Evolutionary conservation across 2,329 filamentous ascomycete species (phyloP).

Genomic region (Mariannaea sp.): DNA sequence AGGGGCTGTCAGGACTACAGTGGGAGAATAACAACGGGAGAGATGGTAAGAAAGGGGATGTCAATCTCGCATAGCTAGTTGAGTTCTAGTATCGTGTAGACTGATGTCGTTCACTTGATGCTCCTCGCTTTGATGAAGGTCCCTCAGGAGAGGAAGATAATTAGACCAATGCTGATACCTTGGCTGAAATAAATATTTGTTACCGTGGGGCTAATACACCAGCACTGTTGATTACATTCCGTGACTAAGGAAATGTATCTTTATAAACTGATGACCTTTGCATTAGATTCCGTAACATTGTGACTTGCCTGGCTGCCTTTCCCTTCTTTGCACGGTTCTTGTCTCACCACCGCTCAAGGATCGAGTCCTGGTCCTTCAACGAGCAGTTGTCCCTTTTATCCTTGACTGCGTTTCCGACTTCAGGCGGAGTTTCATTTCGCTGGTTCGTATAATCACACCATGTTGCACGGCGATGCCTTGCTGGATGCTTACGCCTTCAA

Average conservation of each 20-base stretch:
- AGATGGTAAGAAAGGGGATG: conserved; percentile 6
- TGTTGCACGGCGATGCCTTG: neutral
- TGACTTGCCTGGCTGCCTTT: neutral
- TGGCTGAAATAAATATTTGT: conserved; percentile 10
- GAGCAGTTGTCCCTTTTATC: neutral
- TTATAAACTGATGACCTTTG: neutral
- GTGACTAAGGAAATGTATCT: neutral
- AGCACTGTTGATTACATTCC: neutral
- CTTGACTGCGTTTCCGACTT: conserved; percentile 4
- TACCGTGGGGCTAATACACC: neutral
- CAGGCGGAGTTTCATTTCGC: neutral
- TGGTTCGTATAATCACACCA: neutral
- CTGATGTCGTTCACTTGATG: conserved; percentile 4
- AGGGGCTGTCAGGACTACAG: conserved; percentile 8
- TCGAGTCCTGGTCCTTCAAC: neutral
- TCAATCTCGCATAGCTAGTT: conserved; percentile 4
- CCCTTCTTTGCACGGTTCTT: neutral
- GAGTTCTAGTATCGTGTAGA: conserved; percentile 6
- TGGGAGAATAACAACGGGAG: neutral
- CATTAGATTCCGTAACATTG: neutral
- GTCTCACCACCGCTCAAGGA: neutral
- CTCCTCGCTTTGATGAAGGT: conserved; percentile 5
- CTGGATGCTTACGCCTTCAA: neutral
- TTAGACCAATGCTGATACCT: conserved; percentile 5
- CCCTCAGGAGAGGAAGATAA: conserved; percentile 12